Percentiles rank a stretch among this genome's conserved stretches.
phyloP scores from a whole-genome alignment of 1,284 basidiomycete genomes.

The Pseudozyma sp. region DNA sequence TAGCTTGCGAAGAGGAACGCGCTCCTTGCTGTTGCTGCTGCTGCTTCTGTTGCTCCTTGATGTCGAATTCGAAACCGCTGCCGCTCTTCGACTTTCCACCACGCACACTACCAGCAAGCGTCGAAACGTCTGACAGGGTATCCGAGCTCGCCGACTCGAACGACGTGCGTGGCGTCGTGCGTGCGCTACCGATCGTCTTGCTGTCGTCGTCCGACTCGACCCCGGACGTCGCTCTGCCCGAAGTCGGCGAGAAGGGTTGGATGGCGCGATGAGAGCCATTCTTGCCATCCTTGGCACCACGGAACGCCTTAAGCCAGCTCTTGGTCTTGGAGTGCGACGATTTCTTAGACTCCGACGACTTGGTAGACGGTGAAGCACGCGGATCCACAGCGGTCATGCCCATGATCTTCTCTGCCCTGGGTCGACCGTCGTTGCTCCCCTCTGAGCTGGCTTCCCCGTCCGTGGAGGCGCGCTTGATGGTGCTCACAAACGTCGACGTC shows the following conservation, averaged over 20 bases:
- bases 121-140: slow-evolving; percentile 47
- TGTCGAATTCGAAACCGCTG: slow-evolving; percentile 43
- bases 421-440: slow-evolving; percentile 21
- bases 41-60: slow-evolving; percentile 35
- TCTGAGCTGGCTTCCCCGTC: slow-evolving; percentile 29
- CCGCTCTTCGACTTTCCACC: slow-evolving; percentile 19
- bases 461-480: slow-evolving; percentile 59
- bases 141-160: slow-evolving; percentile 42
- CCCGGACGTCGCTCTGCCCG: slow-evolving; percentile 16
- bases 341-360: slow-evolving; percentile 25
- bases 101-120: slow-evolving; percentile 40
- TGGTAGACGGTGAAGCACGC: slow-evolving; percentile 2
- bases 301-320: slow-evolving; percentile 61
- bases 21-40: slow-evolving; percentile 2
- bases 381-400: slow-evolving; percentile 53
- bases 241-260: slow-evolving; percentile 11
- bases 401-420: slow-evolving; percentile 61
- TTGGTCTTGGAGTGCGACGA: slow-evolving; percentile 56
- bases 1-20: neutral
- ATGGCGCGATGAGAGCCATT: slow-evolving; percentile 4
- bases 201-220: slow-evolving; percentile 55
- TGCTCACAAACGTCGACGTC: slow-evolving; percentile 61
- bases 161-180: slow-evolving; percentile 38
- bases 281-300: slow-evolving; percentile 20
- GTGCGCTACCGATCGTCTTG: slow-evolving; percentile 32